Base-by-base conservation (phyloP, 2,329 filamentous ascomycete genomes). In the Claviceps lovelessii region DNA sequence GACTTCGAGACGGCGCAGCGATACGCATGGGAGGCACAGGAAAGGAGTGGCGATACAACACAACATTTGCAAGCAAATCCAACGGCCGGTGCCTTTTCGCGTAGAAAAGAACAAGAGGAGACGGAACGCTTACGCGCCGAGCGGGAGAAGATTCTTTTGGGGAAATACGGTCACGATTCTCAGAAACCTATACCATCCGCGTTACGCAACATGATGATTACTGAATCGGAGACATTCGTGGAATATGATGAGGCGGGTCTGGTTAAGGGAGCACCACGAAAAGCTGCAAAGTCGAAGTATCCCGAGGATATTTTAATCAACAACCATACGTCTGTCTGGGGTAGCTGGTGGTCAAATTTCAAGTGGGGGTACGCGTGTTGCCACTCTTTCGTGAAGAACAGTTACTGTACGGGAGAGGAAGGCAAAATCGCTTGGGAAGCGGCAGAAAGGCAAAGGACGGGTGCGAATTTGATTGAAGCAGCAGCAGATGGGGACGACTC, bases 321-420 rank as follows among this genome's bases (percentile, higher is more conserved):
- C 73, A 98, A 98, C 65, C 93, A 98, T 71, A 89, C 82, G 3
- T 85, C 86, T 0, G 85, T 95, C 3, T 98, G 90, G 88, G 93
- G 93, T 51, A 95, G 90, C 64, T 98, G 93, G 93, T 98, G 93
- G 93, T 81, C 83, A 53, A 84, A 88, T 65, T 97, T 96, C 72
- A 80, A 85, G 69, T 98, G 93, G 93, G 93, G 93, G 1, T 98
- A 95, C 69, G 80, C 87, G 28, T 98, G 93, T 69, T 98, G 93
- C 73, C 90, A 94, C 67, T 95, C 90, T 0, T 85, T 83, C 28
- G 81, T 95, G 58, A 96, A 95, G 72, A 97, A 98, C 70, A 95
- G 90, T 64, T 98, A 97, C 65, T 98, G 93, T 69, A 97, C 91
- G 0, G 93, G 93, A 31, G 88, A 93, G 57, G 88, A 87, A 56